phyloP scores from a whole-genome alignment of 2,329 filamentous ascomycete genomes.

The Colletotrichum tropicicola region DNA sequence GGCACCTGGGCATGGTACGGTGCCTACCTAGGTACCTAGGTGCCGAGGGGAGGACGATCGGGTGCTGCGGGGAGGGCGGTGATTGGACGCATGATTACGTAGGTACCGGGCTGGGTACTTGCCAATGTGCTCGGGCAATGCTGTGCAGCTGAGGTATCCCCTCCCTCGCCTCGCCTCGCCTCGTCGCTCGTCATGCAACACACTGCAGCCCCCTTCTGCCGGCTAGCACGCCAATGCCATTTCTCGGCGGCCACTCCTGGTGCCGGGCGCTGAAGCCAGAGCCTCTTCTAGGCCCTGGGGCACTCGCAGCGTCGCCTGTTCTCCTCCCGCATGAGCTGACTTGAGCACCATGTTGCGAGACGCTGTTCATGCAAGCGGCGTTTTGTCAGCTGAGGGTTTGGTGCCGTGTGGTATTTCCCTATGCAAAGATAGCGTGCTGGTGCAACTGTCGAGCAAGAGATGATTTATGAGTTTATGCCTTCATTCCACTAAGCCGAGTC shows the following conservation, averaged over 20 bases:
- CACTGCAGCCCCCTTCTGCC: background rate
- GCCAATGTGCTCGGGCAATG: background rate
- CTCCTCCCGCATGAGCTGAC: constrained; percentile 15
- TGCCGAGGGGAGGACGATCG: constrained; percentile 12
- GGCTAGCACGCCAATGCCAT: background rate
- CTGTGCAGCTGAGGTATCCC: constrained; percentile 1
- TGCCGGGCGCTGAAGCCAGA: background rate
- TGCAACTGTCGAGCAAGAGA: background rate
- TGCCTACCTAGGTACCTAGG: background rate
- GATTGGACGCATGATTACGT: constrained; percentile 28
- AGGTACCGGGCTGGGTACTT: constrained; percentile 18
- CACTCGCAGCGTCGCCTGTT: background rate
- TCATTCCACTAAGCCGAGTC: background rate
- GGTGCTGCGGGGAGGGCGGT: constrained; percentile 14
- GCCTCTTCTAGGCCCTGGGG: constrained; percentile 14
- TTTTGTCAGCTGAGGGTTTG: background rate
- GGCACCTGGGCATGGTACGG: too few species aligned
- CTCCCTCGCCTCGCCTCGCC: background rate
- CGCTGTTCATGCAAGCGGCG: constrained; percentile 16
- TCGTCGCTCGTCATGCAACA: background rate
- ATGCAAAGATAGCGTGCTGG: background rate
- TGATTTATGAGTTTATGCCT: constrained; percentile 14
- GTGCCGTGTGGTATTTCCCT: background rate
- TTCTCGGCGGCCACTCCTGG: background rate
- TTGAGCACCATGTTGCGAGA: constrained; percentile 23